Evolutionary conservation across 192 early-diverging fungal genomes (phyloP).

Genomic region (Spizellomyces punctatus): DNA sequence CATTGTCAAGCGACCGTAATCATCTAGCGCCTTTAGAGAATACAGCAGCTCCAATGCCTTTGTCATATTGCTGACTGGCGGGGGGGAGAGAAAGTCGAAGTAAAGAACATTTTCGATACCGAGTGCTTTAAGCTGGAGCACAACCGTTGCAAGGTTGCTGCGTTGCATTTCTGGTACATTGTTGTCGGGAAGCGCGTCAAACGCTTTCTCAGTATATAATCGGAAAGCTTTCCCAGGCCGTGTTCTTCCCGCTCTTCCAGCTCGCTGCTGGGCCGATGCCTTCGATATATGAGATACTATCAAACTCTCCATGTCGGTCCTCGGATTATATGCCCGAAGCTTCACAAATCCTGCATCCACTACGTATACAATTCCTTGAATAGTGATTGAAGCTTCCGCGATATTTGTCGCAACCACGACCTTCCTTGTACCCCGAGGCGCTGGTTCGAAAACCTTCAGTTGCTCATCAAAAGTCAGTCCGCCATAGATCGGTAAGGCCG

Average conservation of each 20-base stretch:
- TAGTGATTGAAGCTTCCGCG: conserved; percentile 81
- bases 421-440: conserved; percentile 64
- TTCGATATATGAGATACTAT: conserved; percentile 45
- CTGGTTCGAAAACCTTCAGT: conserved; percentile 63
- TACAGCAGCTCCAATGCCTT: conserved; percentile 73
- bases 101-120: conserved; percentile 80
- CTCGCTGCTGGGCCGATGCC: conserved; percentile 48
- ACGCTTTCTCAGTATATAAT: conserved; percentile 51
- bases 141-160: conserved; percentile 66
- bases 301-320: conserved; percentile 44
- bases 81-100: conserved; percentile 79
- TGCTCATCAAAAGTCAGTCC: conserved; percentile 71
- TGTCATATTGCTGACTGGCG: conserved; percentile 71
- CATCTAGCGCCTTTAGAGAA: conserved; percentile 72
- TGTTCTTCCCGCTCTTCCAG: conserved; percentile 52
- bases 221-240: conserved; percentile 56
- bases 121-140: conserved; percentile 77
- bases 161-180: conserved; percentile 59
- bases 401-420: conserved; percentile 89
- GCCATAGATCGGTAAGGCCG: conserved; percentile 70
- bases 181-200: conserved; percentile 24
- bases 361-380: conserved; percentile 76
- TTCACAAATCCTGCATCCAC: conserved; percentile 83
- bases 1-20: conserved; percentile 68
- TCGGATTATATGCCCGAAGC: conserved; percentile 50